Evolutionary conservation across 345 rosid genomes (phyloP).

Genomic region (Reutealis trisperma): DNA sequence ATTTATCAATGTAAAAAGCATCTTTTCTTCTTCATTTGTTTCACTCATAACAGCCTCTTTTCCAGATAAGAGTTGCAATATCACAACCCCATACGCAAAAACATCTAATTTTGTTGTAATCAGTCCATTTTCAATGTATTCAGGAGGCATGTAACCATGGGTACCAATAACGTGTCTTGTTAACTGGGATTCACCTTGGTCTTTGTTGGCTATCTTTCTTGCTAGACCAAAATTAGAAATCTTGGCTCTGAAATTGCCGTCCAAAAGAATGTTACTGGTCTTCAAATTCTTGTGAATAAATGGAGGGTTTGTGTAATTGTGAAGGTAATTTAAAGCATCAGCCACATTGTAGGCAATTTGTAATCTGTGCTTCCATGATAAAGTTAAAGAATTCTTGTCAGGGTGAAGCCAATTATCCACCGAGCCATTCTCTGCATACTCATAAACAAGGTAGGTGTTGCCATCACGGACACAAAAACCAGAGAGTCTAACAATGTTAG

Average conservation of each 20-base stretch:
- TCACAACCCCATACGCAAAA: constrained; percentile 77
- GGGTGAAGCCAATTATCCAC: constrained; percentile 64
- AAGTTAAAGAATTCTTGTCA: constrained; percentile 7
- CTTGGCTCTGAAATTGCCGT: constrained; percentile 69
- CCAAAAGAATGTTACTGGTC: constrained; percentile 70
- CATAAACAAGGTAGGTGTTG: constrained; percentile 74
- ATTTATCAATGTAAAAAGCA: constrained; percentile 48
- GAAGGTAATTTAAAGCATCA: constrained; percentile 76
- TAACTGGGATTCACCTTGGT: constrained; percentile 50
- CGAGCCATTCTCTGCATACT: constrained; percentile 69
- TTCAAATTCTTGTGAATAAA: constrained; percentile 81
- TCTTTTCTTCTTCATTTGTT: constrained; percentile 39
- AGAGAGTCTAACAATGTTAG: constrained; percentile 76
- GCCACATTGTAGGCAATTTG: constrained; percentile 67
- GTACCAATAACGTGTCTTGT: constrained; percentile 83
- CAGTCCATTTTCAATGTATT: constrained; percentile 79
- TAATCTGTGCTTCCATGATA: constrained; percentile 77
- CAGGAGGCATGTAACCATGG: constrained; percentile 87
- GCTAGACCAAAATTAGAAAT: constrained; percentile 76
- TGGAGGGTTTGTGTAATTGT: constrained; percentile 69
- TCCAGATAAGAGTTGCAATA: constrained; percentile 85
- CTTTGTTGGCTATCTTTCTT: constrained; percentile 47
- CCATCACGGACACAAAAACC: constrained; percentile 81
- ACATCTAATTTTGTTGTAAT: constrained; percentile 80
- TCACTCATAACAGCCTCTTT: constrained; percentile 51